Percentiles rank a stretch among this genome's conserved stretches.
These are phyloP conservation scores for Moringa oleifera DNA, from an alignment of 345 rosid species.

Conservation along the genomic window DNA sequence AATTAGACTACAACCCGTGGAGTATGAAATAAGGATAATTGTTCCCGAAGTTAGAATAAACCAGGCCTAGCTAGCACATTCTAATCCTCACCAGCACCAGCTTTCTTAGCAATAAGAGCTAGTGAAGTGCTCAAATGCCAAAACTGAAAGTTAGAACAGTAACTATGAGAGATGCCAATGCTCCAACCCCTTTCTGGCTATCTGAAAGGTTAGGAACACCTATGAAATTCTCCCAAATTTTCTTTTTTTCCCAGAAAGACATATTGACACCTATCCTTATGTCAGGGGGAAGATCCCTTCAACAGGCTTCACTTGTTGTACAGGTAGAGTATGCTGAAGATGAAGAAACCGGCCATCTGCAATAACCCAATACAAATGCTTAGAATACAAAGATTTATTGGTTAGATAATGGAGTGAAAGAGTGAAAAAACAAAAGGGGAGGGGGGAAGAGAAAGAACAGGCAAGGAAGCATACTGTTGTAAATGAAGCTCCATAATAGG, in stretches of 20 bases:
- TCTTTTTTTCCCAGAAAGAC: neutral
- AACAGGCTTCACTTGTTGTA: slow-evolving; percentile 44
- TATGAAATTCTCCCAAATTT: neutral
- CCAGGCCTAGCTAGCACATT: neutral
- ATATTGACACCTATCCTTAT: neutral
- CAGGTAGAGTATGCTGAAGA: slow-evolving; percentile 59
- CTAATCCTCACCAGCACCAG: neutral
- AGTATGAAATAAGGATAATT: too few species aligned
- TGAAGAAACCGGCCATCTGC: slow-evolving; percentile 77
- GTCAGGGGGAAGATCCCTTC: neutral
- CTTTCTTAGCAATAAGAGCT: neutral
- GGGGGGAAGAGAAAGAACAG: neutral
- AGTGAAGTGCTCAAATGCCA: neutral
- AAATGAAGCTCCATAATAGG: slow-evolving; percentile 71
- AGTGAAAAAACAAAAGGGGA: too few species aligned
- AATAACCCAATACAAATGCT: slow-evolving; percentile 7
- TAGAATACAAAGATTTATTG: neutral
- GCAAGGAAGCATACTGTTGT: slow-evolving; percentile 32
- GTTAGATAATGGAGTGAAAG: neutral
- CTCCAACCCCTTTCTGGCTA: neutral
- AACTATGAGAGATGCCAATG: neutral
- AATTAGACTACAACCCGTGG: neutral
- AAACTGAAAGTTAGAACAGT: neutral
- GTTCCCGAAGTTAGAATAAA: neutral
- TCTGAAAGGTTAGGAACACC: neutral